Percentiles rank a stretch among this genome's conserved stretches.
These are phyloP conservation scores for Saxophila tyrrhenica DNA, from an alignment of 495 filamentous ascomycete genomes.

Conservation along the genomic window DNA sequence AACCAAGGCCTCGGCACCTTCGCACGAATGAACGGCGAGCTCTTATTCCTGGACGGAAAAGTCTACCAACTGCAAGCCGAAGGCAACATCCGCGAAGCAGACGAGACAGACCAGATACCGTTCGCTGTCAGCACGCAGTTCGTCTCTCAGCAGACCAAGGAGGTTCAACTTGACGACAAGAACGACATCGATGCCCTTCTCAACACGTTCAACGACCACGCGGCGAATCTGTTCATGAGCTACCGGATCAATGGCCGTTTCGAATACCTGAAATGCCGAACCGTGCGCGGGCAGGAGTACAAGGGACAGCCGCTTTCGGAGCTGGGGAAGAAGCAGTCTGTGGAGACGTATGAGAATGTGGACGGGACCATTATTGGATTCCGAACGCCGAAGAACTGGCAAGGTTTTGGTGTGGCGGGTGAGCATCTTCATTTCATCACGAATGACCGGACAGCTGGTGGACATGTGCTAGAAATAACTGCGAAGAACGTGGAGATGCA, in stretches of 20 bases:
- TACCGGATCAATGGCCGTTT: constrained; percentile 34
- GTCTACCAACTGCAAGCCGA: constrained; percentile 35
- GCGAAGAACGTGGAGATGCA: constrained; percentile 14
- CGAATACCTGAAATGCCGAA: constrained; percentile 29
- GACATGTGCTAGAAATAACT: constrained; percentile 35
- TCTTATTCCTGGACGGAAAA: constrained; percentile 38
- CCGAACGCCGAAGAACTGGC: constrained; percentile 35
- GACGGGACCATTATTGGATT: constrained; percentile 40
- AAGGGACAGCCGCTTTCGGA: constrained; percentile 33
- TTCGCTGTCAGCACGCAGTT: constrained; percentile 38
- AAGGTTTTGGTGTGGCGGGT: constrained; percentile 40
- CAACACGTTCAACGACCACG: constrained; percentile 16
- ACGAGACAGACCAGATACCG: constrained; percentile 27
- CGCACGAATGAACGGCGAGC: constrained; percentile 38
- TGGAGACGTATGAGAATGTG: constrained; percentile 27
- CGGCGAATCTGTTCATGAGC: constrained; percentile 32
- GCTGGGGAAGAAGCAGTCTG: constrained; percentile 33
- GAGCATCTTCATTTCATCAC: constrained; percentile 43
- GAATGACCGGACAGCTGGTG: constrained; percentile 33
- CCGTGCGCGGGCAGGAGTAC: constrained; percentile 25
- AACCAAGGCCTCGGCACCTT: constrained; percentile 45
- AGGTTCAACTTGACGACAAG: constrained; percentile 8
- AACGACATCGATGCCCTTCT: constrained; percentile 25
- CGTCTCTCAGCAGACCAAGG: constrained; percentile 15
- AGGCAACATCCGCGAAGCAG: constrained; percentile 27